These are phyloP conservation scores for Phoenix dactylifera DNA, from an alignment of 176 grass and related monocot genomes.

Conservation along the genomic window DNA sequence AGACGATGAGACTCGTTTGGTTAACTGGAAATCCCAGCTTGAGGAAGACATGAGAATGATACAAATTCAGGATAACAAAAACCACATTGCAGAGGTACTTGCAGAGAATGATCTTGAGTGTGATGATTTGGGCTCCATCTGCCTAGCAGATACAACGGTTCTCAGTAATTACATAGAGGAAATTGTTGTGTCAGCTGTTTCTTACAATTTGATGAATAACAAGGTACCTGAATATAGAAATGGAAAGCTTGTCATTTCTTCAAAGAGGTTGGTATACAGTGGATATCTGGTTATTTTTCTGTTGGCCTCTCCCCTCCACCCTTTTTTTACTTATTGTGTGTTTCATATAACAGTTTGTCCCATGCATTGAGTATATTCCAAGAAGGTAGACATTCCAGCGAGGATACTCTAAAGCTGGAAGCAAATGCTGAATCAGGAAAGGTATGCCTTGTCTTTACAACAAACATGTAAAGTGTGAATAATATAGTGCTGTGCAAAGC, in stretches of 20 bases:
- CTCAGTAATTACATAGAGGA: constrained; percentile 92
- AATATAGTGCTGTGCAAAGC: neutral
- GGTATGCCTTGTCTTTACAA: constrained; percentile 20
- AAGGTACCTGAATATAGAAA: constrained; percentile 87
- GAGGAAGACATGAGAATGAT: constrained; percentile 65
- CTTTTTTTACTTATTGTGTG: constrained; percentile 7
- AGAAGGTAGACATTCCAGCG: constrained; percentile 55
- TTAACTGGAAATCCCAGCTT: constrained; percentile 67
- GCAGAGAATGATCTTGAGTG: constrained; percentile 82
- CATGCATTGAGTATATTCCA: constrained; percentile 89
- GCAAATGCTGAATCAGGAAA: constrained; percentile 39
- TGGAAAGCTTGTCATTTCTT: constrained; percentile 86
- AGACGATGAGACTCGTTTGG: constrained; percentile 57
- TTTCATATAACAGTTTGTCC: constrained; percentile 45
- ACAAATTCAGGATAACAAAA: constrained; percentile 82
- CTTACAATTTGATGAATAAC: constrained; percentile 73
- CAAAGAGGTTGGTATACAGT: constrained; percentile 48
- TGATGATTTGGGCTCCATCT: constrained; percentile 89
- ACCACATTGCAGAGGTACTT: constrained; percentile 85
- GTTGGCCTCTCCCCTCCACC: neutral
- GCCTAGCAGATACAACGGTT: constrained; percentile 65
- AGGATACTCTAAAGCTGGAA: constrained; percentile 86
- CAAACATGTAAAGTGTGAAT: too few species aligned
- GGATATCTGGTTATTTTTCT: neutral
- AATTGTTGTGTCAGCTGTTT: constrained; percentile 82